Evolutionary conservation across 768 basidiomycete genomes (phyloP), one percentile per base, ranked within the genome.

Genomic region (Austroboletus eburneus): DNA sequence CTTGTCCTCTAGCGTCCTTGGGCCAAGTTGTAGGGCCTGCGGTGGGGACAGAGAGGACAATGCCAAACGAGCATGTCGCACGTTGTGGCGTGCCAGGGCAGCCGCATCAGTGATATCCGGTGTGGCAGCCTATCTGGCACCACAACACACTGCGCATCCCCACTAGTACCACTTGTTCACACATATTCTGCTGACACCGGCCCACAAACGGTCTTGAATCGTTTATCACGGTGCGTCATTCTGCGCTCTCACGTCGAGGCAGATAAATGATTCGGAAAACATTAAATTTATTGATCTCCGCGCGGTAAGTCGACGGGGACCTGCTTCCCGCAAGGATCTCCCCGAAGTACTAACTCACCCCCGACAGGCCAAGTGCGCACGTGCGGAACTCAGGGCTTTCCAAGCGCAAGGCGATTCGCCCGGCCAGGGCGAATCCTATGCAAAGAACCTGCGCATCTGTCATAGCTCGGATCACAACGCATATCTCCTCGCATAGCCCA

Each of bases 51-150:
- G 35, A 40, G 34, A 46, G 24, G 37, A 43, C 16, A 43, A 24
- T 16, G 46, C 48, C 45, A 37, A 49, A 47, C 45, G 30, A 50
- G 56, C 46, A 20, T 45, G 42, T 49, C 34, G 27, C 9, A 23
- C 39, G 34, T 8, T 37, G 52, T 52, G 48, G 44, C 52, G 45
- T 17, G 29, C 46, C 48, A 39, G 46, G 40, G 45, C 39, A 43
- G 39, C 49, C 51, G 57, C n/a, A 59, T 62, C 57, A 42, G n/a
- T n/a, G n/a, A n/a, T n/a, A 16, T 27, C 48, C 34, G 41, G 47
- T 10, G 25, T 27, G 25, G 25, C 25, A 27, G 25, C 25, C 25
- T 10, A 10, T 27, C 25, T 10, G 25, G 25, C 25, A 5, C 25
- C 25, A n/a, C n/a, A n/a, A n/a, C 25, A 27, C 25, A 10, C 25